Conservation (phyloP, 805 yeast genomes). For the Wickerhamomyces tratensis region DNA sequence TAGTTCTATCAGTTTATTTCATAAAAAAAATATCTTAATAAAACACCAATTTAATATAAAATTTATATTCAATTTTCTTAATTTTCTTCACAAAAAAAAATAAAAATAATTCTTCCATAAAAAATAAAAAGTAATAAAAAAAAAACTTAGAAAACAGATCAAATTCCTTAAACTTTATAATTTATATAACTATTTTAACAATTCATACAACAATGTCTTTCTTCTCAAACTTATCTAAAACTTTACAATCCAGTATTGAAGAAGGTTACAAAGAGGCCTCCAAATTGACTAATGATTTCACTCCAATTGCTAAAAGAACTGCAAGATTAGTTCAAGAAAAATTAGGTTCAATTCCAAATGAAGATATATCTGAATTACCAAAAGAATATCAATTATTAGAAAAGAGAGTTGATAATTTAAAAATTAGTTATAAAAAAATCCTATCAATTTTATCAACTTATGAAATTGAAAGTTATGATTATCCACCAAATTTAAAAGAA, state of each 20-base stretch:
- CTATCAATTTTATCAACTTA: slow-evolving; percentile 50
- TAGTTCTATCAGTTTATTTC: too few relatives aligned
- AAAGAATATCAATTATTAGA: slow-evolving; percentile 63
- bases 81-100: too few relatives aligned
- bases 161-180: too few relatives aligned
- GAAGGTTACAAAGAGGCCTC: slow-evolving; percentile 26
- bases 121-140: too few relatives aligned
- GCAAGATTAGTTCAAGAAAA: slow-evolving; percentile 50
- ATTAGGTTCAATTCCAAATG: slow-evolving; percentile 51
- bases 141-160: too few relatives aligned
- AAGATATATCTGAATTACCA: slow-evolving; percentile 65
- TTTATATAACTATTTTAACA: too few relatives aligned
- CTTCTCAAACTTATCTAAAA: slow-evolving; percentile 16
- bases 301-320: slow-evolving; percentile 52
- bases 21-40: too few relatives aligned
- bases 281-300: slow-evolving; percentile 30
- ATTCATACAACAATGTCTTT: slow-evolving; percentile 13
- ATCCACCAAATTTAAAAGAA: slow-evolving; percentile 72
- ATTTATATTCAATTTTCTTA: too few relatives aligned
- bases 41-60: too few relatives aligned
- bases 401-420: slow-evolving; percentile 53
- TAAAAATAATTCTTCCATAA: too few relatives aligned
- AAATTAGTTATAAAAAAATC: slow-evolving; percentile 45
- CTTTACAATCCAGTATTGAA: slow-evolving; percentile 14
- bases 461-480: slow-evolving; percentile 69